Evolutionary conservation across 306 rosid species (phyloP), one percentile per base, ranked within the genome.

Genomic region (Lagenaria siceraria): DNA sequence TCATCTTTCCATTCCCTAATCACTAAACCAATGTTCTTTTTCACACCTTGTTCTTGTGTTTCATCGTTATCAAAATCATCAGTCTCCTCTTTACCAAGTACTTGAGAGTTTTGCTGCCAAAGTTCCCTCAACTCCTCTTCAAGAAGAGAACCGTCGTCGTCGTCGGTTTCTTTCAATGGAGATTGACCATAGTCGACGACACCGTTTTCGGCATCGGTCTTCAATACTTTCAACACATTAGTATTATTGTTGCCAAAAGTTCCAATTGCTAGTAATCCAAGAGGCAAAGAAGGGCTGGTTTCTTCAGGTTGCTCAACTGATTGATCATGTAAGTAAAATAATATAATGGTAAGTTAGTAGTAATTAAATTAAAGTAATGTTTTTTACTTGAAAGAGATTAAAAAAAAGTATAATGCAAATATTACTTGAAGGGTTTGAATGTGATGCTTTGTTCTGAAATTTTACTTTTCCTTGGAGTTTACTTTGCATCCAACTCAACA

Each of bases 211-310:
- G 49, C 79, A 1, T 82, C 80, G 60, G 78, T 29, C 60, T 62
- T 82, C 75, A 84, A 85, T 85, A 84, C 87, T 85, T 65, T 81
- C 53, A 87, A 70, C 61, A 87, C 89, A 3, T 46, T 46, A n/a
- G n/a, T n/a, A 43, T 0, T 43, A 46, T 74, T 84, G 71, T 88
- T 92, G 46, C 99, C 99, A 81, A 95, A 92, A 10, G 99, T 95
- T 83, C 99, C 99, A 12, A 95, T 92, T 49, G 97, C 91, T 19
- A 92, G 86, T 53, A 95, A 78, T 18, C 91, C 89, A 80, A 90
- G 91, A 36, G 97, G 96, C 97, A 96, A 87, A 55, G 92, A 97
- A 8, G 76, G 42, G 10, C 89, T 92, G 78, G 88, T 88, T 80
- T 92, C 99, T 86, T 95, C 97, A 59, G 89, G 76, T 46, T 87